Evolutionary conservation across 176 grass and related monocot genomes (phyloP).

Genomic region (Aegilops speltoides): DNA sequence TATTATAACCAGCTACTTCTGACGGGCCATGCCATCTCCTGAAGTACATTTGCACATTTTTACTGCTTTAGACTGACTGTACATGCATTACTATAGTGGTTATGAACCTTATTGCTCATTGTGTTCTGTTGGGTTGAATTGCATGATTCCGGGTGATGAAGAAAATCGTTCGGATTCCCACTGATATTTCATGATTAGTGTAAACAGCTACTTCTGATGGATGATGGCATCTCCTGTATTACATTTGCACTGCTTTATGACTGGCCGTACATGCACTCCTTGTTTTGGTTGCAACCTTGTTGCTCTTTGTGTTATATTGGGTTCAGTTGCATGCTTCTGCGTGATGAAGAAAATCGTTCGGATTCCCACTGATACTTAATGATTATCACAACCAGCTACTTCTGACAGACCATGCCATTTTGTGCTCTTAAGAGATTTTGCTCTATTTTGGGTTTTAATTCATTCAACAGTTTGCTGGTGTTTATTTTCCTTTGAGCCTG

Average conservation of each 20-base stretch:
- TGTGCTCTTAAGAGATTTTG: not conserved
- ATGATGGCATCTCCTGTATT: not conserved
- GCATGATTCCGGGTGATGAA: slow-evolving; percentile 39
- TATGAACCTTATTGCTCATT: no score
- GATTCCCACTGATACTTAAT: slow-evolving; percentile 45
- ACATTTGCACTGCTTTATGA: no score
- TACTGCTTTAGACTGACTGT: not conserved
- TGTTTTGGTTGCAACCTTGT: no score
- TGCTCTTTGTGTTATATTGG: no score
- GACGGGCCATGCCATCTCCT: not conserved
- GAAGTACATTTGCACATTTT: not conserved
- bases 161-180: slow-evolving; percentile 56
- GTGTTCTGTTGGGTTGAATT: not conserved
- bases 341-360: slow-evolving; percentile 56
- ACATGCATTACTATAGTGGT: no score
- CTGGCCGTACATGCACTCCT: no score
- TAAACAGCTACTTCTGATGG: slow-evolving; percentile 49
- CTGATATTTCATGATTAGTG: slow-evolving; percentile 32
- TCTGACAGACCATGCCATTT: slow-evolving; percentile 37
- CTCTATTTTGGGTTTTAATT: not conserved
- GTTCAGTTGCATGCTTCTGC: slow-evolving; percentile 13
- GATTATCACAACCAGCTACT: slow-evolving; percentile 56
- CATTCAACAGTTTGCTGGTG: not conserved
- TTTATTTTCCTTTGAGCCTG: not conserved
- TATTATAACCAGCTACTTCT: slow-evolving; percentile 47